Percentiles rank a stretch among this genome's conserved stretches.
Evolutionary conservation across 108 stramenopile genomes (phyloP).

Genomic region (Skeletonema grethae): DNA sequence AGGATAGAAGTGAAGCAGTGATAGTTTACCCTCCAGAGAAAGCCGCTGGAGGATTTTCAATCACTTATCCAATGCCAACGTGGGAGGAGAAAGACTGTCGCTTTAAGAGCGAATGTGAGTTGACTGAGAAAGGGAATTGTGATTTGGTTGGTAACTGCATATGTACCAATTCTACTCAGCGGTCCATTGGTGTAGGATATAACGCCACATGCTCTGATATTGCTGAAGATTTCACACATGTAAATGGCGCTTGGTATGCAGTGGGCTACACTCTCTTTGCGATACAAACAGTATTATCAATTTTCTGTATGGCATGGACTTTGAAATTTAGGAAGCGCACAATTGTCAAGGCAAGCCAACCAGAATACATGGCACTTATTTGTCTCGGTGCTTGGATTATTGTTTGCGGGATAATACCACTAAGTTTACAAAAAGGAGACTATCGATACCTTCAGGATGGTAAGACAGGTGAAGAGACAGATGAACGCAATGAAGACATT

Average conservation of each 20-base stretch:
- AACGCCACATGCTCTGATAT: conserved; percentile 9
- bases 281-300: neutral
- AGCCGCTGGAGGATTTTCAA: neutral
- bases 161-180: neutral
- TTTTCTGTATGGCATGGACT: conserved; percentile 15
- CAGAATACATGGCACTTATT: neutral
- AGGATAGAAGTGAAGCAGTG: conserved; percentile 1
- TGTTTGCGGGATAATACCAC: too few relatives aligned
- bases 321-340: conserved; percentile 9
- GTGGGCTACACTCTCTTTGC: neutral
- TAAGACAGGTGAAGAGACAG: too few relatives aligned
- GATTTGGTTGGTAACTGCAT: neutral
- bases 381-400: too few relatives aligned
- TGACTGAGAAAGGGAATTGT: neutral
- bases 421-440: too few relatives aligned
- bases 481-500: too few relatives aligned
- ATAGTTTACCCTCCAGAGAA: conserved; percentile 27
- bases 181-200: conserved; percentile 7
- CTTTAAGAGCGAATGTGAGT: conserved; percentile 2
- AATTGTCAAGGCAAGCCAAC: conserved; percentile 18
- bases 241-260: neutral
- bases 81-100: conserved; percentile 31
- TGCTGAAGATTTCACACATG: conserved; percentile 27
- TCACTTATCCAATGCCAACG: conserved; percentile 40
- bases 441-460: too few relatives aligned